Conservation (phyloP, 2,329 filamentous ascomycete species). For the Pseudogymnoascus sp. region DNA sequence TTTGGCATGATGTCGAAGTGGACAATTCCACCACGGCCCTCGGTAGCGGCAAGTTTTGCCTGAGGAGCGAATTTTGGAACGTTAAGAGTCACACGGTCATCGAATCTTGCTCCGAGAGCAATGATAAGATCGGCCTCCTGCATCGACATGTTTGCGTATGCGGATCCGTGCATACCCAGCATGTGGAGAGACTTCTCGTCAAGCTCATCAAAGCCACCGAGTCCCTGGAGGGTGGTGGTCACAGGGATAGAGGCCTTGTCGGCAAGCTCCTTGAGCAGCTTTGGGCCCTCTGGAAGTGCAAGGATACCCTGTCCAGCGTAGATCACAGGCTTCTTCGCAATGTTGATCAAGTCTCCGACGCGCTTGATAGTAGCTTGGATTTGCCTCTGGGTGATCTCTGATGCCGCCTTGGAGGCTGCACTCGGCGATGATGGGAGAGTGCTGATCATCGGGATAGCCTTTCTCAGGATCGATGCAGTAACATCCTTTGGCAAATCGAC, state of each 20-base stretch:
- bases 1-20: slow-evolving; percentile 99
- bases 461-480: slow-evolving; percentile 74
- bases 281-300: slow-evolving; percentile 68
- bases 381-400: slow-evolving; percentile 65
- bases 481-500: slow-evolving; percentile 97
- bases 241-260: slow-evolving; percentile 91
- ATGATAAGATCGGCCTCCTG: slow-evolving; percentile 95
- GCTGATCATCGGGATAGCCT: slow-evolving; percentile 64
- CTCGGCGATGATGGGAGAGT: slow-evolving; percentile 69
- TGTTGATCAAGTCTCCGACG: slow-evolving; percentile 75
- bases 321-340: slow-evolving; percentile 87
- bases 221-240: slow-evolving; percentile 88
- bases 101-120: slow-evolving; percentile 86
- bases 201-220: slow-evolving; percentile 87
- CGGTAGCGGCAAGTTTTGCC: slow-evolving; percentile 74
- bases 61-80: slow-evolving; percentile 82
- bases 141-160: slow-evolving; percentile 97
- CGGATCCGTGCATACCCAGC: slow-evolving; percentile 97
- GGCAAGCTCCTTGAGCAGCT: slow-evolving; percentile 74
- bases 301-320: slow-evolving; percentile 91
- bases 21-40: slow-evolving; percentile 86
- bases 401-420: slow-evolving; percentile 74
- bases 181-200: slow-evolving; percentile 94
- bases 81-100: slow-evolving; percentile 84
- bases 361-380: slow-evolving; percentile 66